These are phyloP conservation scores for Trichoderma gamsii DNA, from an alignment of 495 filamentous ascomycete species.

Conservation along the genomic window DNA sequence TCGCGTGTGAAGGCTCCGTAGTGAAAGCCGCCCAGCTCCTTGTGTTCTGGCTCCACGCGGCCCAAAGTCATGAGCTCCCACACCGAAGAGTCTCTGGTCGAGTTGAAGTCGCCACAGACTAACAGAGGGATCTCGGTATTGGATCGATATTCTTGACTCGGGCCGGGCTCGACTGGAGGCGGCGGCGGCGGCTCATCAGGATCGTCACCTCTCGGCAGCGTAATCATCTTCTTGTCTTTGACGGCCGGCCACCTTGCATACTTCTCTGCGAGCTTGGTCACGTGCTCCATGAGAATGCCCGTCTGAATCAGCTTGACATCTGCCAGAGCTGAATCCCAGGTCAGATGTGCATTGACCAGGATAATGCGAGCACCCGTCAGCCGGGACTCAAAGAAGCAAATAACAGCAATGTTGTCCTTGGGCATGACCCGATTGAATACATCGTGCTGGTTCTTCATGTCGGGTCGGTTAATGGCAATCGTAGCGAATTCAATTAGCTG, in stretches of 20 bases:
- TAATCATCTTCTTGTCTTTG: conserved; percentile 72
- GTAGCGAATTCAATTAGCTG: conserved; percentile 87
- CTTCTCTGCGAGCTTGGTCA: conserved; percentile 74
- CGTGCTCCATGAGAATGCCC: conserved; percentile 85
- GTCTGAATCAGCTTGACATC: conserved; percentile 96
- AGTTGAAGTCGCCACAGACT: conserved; percentile 95
- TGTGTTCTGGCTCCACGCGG: conserved; percentile 61
- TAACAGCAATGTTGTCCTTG: conserved; percentile 88
- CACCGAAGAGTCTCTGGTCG: conserved; percentile 72
- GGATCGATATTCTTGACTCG: conserved; percentile 65
- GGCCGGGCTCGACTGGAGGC: conserved; percentile 41
- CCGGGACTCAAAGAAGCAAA: conserved; percentile 86
- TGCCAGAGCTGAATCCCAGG: conserved; percentile 82
- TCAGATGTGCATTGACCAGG: conserved; percentile 86
- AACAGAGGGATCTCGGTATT: conserved; percentile 84
- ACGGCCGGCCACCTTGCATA: conserved; percentile 70
- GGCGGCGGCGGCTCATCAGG: conserved; percentile 23
- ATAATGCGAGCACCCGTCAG: conserved; percentile 81
- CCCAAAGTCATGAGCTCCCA: conserved; percentile 82
- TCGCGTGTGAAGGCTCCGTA: conserved; percentile 90
- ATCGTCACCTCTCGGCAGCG: conserved; percentile 54
- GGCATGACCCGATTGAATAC: conserved; percentile 98
- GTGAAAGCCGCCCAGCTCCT: conserved; percentile 60
- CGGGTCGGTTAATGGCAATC: conserved; percentile 82
- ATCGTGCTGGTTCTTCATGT: conserved; percentile 92